phyloP scores from a whole-genome alignment of 2,329 filamentous ascomycete genomes.

The Didymella segeticola region DNA sequence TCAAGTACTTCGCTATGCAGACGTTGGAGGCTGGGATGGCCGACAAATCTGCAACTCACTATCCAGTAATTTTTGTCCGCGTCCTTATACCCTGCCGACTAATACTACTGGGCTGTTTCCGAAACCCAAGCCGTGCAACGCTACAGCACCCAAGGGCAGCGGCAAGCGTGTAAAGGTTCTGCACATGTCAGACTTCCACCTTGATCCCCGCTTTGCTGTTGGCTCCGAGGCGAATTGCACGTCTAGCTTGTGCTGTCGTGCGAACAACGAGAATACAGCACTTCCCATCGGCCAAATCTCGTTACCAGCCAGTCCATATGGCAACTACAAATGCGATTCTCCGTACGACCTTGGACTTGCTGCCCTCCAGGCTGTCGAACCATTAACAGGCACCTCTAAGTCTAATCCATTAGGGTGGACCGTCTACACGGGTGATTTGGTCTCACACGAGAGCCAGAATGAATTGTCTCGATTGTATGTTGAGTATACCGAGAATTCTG shows the following conservation, averaged over 20 bases:
- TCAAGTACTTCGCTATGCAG: slow-evolving; percentile 7
- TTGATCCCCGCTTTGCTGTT: slow-evolving; percentile 9
- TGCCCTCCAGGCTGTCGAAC: slow-evolving; percentile 2
- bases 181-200: slow-evolving; percentile 9
- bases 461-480: slow-evolving; percentile 4
- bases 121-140: slow-evolving; percentile 2
- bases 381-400: slow-evolving; percentile 2
- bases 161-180: slow-evolving; percentile 6
- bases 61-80: slow-evolving; percentile 6
- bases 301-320: neutral
- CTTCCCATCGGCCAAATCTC: slow-evolving; percentile 1
- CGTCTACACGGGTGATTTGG: slow-evolving; percentile 6
- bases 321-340: slow-evolving; percentile 6
- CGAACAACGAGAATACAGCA: slow-evolving; percentile 5
- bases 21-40: slow-evolving; percentile 7
- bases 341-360: slow-evolving; percentile 9
- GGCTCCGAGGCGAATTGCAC: slow-evolving; percentile 10
- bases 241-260: slow-evolving; percentile 1
- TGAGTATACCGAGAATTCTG: slow-evolving; percentile 6
- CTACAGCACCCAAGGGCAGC: slow-evolving; percentile 1
- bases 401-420: slow-evolving; percentile 1
- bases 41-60: slow-evolving; percentile 7
- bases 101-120: slow-evolving; percentile 3
- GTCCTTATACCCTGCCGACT: neutral
- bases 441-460: slow-evolving; percentile 2